Conservation (phyloP, 163 green algal genomes). For the Scenedesmus sp. region DNA sequence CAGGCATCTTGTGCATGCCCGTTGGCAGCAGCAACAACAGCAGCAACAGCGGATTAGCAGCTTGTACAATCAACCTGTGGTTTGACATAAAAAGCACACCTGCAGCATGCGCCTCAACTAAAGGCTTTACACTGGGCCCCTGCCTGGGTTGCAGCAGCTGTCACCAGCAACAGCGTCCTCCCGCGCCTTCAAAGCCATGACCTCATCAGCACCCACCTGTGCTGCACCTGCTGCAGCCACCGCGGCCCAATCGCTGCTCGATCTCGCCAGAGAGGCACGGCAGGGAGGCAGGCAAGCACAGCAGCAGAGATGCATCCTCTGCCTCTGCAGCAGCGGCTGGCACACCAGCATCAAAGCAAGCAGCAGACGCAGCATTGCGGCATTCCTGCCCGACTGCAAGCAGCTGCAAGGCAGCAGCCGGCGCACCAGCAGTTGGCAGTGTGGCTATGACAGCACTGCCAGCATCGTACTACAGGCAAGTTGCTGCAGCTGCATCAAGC, state of each 20-base stretch:
- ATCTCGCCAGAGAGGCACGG: background rate
- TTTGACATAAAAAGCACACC: background rate
- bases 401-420: background rate
- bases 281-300: background rate
- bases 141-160: background rate
- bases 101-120: too few relatives aligned
- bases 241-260: slow-evolving; percentile 8
- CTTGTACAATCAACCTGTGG: too few relatives aligned
- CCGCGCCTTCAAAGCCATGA: background rate
- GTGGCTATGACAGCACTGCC: slow-evolving; percentile 37
- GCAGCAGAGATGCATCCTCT: background rate
- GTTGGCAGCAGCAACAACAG: background rate
- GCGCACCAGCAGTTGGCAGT: slow-evolving; percentile 25
- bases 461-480: slow-evolving; percentile 22
- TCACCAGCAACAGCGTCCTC: background rate
- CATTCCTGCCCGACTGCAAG: background rate
- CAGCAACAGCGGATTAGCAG: background rate
- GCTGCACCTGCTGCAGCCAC: slow-evolving; percentile 5
- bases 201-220: background rate
- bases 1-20: background rate
- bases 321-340: background rate
- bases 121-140: too few relatives aligned
- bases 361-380: background rate
- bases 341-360: background rate
- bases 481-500: background rate